Percentiles rank a stretch among this genome's conserved stretches.
These are phyloP conservation scores for Russula lepida DNA, from an alignment of 768 basidiomycete genomes.

Conservation along the genomic window DNA sequence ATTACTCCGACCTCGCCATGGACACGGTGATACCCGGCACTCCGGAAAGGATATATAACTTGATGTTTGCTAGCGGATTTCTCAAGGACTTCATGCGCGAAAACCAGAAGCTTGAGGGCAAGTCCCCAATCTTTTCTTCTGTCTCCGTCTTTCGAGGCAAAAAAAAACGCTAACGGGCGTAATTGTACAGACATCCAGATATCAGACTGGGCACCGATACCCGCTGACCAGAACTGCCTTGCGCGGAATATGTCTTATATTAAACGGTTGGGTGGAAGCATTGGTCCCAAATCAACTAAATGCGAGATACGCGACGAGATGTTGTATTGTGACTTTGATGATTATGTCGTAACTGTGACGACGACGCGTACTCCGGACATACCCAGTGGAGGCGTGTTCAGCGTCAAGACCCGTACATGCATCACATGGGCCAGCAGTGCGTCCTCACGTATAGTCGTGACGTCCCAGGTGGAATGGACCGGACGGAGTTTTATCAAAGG, in stretches of 20 bases:
- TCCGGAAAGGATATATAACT: constrained; percentile 90
- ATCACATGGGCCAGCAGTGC: constrained; percentile 86
- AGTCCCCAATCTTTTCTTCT: constrained; percentile 25
- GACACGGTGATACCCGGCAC: constrained; percentile 79
- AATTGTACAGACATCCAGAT: constrained; percentile 74
- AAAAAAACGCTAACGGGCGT: neutral
- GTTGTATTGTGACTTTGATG: constrained; percentile 71
- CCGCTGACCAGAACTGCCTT: constrained; percentile 56
- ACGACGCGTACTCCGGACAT: constrained; percentile 93
- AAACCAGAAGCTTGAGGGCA: constrained; percentile 85
- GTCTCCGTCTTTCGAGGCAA: neutral
- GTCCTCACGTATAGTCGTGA: constrained; percentile 73
- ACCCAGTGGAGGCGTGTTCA: constrained; percentile 86
- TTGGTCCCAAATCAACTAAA: constrained; percentile 92
- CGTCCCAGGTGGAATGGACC: constrained; percentile 91
- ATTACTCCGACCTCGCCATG: constrained; percentile 66
- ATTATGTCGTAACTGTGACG: constrained; percentile 74
- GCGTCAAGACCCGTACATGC: constrained; percentile 91
- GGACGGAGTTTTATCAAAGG: constrained; percentile 96
- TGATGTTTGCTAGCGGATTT: constrained; percentile 94
- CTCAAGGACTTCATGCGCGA: constrained; percentile 87
- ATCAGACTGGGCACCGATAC: constrained; percentile 82
- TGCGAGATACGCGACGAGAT: constrained; percentile 91
- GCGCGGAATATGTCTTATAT: constrained; percentile 92
- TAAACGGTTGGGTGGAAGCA: constrained; percentile 77